A percentile compares a stretch with the other conserved stretches of the same genome.
These are phyloP conservation scores for Fistulina hepatica DNA, from an alignment of 1,284 basidiomycete genomes.

Conservation along the genomic window DNA sequence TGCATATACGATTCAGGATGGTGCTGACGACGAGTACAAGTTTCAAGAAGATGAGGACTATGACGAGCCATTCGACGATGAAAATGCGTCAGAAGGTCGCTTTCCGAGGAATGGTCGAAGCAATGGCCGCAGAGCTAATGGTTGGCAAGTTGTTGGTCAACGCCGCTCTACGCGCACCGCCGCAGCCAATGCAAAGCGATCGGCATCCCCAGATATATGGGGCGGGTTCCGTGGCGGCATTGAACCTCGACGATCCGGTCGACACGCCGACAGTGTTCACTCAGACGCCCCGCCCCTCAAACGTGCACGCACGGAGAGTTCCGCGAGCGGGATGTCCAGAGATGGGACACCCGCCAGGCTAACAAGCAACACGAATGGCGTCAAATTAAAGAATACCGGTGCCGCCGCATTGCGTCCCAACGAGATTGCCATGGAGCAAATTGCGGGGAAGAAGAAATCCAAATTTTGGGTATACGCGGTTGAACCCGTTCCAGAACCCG, in stretches of 20 bases:
- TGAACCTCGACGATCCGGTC: constrained; percentile 42
- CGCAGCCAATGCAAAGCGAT: constrained; percentile 39
- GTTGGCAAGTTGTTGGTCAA: constrained; percentile 28
- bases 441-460: constrained; percentile 67
- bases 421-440: constrained; percentile 58
- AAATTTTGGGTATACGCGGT: constrained; percentile 79
- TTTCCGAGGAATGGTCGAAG: constrained; percentile 28
- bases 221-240: constrained; percentile 69
- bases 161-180: constrained; percentile 54
- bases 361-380: constrained; percentile 19
- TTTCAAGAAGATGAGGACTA: constrained; percentile 53
- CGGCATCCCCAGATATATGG: constrained; percentile 42
- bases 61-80: constrained; percentile 44
- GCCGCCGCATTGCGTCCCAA: constrained; percentile 54
- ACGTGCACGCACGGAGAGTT: constrained; percentile 63
- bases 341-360: constrained; percentile 23
- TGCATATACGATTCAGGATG: constrained; percentile 23
- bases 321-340: constrained; percentile 43
- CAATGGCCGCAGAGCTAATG: constrained; percentile 26
- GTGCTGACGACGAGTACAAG: constrained; percentile 57
- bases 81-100: constrained; percentile 17
- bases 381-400: constrained; percentile 33
- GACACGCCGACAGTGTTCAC: constrained; percentile 38
- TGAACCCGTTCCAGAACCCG: constrained; percentile 36
- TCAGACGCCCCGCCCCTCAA: constrained; percentile 41